Evolutionary conservation across 768 basidiomycete species (phyloP).

Genomic region (Mrakia hoshinonis): DNA sequence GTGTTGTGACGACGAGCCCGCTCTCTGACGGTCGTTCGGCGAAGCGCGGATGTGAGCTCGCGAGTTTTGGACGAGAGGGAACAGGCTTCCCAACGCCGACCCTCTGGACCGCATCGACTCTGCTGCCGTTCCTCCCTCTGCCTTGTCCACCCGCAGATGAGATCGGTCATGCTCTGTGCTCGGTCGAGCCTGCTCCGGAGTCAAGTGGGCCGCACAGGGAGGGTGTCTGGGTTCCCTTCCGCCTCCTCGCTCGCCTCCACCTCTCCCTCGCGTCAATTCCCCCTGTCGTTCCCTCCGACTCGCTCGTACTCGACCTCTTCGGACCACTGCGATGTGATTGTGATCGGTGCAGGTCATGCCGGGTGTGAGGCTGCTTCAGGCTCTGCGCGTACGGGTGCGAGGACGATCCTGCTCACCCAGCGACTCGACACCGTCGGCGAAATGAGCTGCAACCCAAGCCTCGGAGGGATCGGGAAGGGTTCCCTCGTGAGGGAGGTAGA

Average conservation of each 20-base stretch:
- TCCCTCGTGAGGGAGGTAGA: slow-evolving; percentile 85
- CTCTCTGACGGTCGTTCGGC: too few species aligned
- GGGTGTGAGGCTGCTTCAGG: slow-evolving; percentile 87
- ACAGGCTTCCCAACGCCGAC: too few species aligned
- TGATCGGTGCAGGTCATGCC: slow-evolving; percentile 88
- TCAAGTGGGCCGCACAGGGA: neutral
- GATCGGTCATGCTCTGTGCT: slow-evolving; percentile 5
- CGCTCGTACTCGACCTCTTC: slow-evolving; percentile 4
- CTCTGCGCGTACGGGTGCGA: slow-evolving; percentile 71
- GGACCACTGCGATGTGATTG: slow-evolving; percentile 39
- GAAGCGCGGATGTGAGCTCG: too few species aligned
- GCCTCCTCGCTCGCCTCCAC: neutral
- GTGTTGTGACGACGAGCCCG: too few species aligned
- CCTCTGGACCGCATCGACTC: neutral
- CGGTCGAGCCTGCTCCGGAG: neutral
- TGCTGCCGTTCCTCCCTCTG: neutral
- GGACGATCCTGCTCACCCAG: slow-evolving; percentile 73
- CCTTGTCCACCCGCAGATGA: neutral
- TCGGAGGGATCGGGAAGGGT: slow-evolving; percentile 87
- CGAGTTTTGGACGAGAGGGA: too few species aligned
- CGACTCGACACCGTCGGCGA: slow-evolving; percentile 70
- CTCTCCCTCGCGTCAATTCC: neutral
- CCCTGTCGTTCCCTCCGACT: neutral
- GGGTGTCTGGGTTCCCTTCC: neutral
- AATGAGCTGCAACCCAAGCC: slow-evolving; percentile 83